A percentile compares a stretch with the other conserved stretches of the same genome.
Evolutionary conservation across 257 asterid species (phyloP).

Genomic region (Solanum medicagineum): DNA sequence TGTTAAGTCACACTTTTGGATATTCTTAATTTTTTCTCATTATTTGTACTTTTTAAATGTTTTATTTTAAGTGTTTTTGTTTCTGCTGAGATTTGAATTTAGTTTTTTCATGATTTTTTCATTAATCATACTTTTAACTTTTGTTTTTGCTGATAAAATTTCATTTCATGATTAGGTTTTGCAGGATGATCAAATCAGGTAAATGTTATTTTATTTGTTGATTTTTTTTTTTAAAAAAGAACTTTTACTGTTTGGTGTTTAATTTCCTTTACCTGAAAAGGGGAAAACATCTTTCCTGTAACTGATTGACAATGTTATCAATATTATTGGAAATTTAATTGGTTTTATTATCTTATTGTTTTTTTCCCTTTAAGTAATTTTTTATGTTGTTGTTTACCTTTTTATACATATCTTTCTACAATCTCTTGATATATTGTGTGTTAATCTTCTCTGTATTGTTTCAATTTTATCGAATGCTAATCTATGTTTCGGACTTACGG

Average conservation of each 20-base stretch:
- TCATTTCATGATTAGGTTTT: not conserved
- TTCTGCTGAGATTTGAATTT: not conserved
- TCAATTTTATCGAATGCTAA: not conserved
- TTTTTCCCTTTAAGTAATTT: not conserved
- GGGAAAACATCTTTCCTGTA: not conserved
- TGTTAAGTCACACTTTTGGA: not conserved
- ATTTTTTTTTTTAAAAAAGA: not conserved
- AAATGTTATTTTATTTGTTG: not conserved
- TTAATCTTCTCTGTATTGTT: not conserved
- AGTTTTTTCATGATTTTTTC: not conserved
- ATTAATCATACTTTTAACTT: too few species aligned
- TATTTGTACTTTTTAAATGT: too few species aligned
- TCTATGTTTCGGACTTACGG: too few species aligned
- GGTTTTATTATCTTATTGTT: not conserved
- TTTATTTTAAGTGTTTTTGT: not conserved
- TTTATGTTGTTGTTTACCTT: not conserved
- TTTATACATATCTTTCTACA: not conserved
- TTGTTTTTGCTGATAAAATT: too few species aligned
- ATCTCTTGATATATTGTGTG: not conserved
- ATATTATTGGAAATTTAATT: not conserved
- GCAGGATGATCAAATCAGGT: not conserved
- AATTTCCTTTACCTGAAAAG: not conserved
- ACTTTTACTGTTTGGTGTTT: not conserved
- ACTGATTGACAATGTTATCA: not conserved
- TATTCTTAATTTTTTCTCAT: not conserved